Conservation (phyloP, 768 basidiomycete species). For the Termitomyces eurrhizus region DNA sequence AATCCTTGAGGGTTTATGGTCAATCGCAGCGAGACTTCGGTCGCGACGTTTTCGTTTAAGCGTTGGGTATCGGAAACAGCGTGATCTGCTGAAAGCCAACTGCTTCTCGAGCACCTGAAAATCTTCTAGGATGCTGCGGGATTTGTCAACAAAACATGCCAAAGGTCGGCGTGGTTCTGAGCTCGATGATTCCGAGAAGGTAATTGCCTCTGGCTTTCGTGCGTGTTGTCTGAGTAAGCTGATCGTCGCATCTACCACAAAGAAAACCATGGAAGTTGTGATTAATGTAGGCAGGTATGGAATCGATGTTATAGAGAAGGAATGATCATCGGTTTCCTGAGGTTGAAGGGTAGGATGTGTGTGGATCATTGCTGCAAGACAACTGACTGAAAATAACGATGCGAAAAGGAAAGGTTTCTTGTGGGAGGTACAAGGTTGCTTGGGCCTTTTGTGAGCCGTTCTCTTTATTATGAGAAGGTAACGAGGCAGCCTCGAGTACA, state of each 20-base stretch:
- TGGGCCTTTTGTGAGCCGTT: conserved; percentile 5
- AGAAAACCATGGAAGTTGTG: conserved; percentile 28
- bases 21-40: neutral
- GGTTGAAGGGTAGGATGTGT: conserved; percentile 14
- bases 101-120: conserved; percentile 26
- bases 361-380: conserved; percentile 8
- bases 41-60: conserved; percentile 3
- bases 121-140: conserved; percentile 24
- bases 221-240: conserved; percentile 16
- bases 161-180: conserved; percentile 7
- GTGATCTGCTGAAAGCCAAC: conserved; percentile 7
- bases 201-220: conserved; percentile 16
- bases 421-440: conserved; percentile 3
- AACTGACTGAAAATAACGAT: neutral
- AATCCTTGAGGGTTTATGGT: too few species aligned
- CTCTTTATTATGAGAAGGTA: conserved; percentile 13
- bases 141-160: conserved; percentile 19
- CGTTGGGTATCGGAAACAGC: neutral
- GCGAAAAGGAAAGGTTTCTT: neutral
- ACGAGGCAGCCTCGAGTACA: conserved; percentile 18
- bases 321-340: conserved; percentile 10
- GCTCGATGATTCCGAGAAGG: neutral
- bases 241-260: conserved; percentile 29
- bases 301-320: conserved; percentile 15
- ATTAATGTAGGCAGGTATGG: conserved; percentile 27